Evolutionary conservation across 148 eudicot genomes (phyloP).

Genomic region (Camellia lanceoleosa): DNA sequence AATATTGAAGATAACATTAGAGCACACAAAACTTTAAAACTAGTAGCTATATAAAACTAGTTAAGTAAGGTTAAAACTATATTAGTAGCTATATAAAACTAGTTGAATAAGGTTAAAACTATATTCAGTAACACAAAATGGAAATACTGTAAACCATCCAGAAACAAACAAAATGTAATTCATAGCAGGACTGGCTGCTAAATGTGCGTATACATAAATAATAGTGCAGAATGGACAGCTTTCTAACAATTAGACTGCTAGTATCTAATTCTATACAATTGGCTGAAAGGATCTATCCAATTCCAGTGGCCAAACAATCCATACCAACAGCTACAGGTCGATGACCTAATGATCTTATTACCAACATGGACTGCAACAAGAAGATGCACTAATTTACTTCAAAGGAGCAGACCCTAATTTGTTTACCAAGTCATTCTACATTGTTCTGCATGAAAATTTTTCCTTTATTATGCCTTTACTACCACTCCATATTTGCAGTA

Average conservation of each 20-base stretch:
- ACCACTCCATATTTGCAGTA: background rate
- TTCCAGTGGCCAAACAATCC: background rate
- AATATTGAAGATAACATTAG: background rate
- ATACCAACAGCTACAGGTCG: background rate
- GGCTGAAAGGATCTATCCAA: background rate
- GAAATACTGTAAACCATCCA: background rate
- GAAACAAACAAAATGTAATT: background rate
- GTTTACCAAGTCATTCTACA: background rate
- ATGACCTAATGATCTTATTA: background rate
- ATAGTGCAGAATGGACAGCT: background rate
- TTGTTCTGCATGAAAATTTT: background rate
- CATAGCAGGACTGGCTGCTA: background rate
- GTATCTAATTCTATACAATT: background rate
- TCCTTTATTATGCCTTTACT: background rate
- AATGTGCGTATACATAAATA: background rate
- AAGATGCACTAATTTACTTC: slow-evolving; percentile 3
- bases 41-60: background rate
- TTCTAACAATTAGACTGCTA: background rate
- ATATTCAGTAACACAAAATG: background rate
- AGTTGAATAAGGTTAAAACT: too few species aligned
- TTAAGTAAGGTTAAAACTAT: too few species aligned
- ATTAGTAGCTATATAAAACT: background rate
- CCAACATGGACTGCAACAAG: background rate
- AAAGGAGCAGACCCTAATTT: background rate
- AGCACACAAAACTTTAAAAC: background rate